Evolutionary conservation across 148 eudicot genomes (phyloP).

Genomic region (Chenopodium suecicum): DNA sequence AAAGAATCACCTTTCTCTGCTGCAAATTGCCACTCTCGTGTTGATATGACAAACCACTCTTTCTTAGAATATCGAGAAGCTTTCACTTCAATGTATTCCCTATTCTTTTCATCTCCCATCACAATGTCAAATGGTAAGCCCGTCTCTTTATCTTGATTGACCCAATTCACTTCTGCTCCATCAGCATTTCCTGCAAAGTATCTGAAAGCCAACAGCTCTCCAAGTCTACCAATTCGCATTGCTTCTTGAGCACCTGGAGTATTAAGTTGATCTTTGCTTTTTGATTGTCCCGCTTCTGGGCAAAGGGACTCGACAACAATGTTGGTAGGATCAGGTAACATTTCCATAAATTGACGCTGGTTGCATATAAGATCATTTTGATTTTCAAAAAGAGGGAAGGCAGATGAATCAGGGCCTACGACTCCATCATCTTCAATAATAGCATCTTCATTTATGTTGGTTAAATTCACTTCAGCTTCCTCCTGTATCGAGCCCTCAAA

Average conservation of each 20-base stretch:
- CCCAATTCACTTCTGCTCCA: conserved; percentile 56
- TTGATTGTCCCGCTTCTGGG: conserved; percentile 34
- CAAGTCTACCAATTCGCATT: conserved; percentile 57
- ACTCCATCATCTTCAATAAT: conserved; percentile 36
- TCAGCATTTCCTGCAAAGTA: conserved; percentile 51
- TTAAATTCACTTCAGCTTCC: conserved; percentile 7
- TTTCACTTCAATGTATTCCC: conserved; percentile 82
- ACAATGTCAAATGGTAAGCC: conserved; percentile 82
- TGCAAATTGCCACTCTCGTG: conserved; percentile 92
- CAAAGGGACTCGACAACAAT: conserved; percentile 33
- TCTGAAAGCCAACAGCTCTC: conserved; percentile 73
- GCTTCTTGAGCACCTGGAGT: conserved; percentile 45
- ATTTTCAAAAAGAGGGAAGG: conserved; percentile 26
- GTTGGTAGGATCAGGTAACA: conserved; percentile 31
- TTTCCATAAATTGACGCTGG: conserved; percentile 24
- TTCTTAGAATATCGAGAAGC: conserved; percentile 62
- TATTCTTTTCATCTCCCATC: conserved; percentile 41
- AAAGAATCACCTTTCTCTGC: conserved; percentile 64
- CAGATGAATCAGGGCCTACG: conserved; percentile 20
- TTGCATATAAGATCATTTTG: conserved; percentile 19
- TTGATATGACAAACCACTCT: conserved; percentile 69
- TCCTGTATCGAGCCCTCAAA: conserved; percentile 12
- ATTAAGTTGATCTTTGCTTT: conserved; percentile 36
- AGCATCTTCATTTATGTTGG: conserved; percentile 32
- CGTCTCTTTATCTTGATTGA: conserved; percentile 66